Percentiles rank a stretch among this genome's conserved stretches.
These are phyloP conservation scores for Psilocybe cyanescens DNA, from an alignment of 768 basidiomycete species.

Conservation along the genomic window DNA sequence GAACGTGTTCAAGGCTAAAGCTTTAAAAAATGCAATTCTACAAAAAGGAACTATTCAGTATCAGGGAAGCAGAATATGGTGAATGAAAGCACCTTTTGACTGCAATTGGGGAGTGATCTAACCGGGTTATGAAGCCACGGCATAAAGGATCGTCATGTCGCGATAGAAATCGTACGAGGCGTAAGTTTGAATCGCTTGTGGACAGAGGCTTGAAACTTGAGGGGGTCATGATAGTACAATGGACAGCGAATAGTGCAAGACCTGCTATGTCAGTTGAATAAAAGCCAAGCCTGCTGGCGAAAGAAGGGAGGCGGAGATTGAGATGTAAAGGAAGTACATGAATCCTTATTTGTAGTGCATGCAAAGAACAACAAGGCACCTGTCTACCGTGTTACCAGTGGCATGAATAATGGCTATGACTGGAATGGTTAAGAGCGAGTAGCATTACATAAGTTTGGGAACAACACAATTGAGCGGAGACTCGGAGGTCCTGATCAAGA, in stretches of 20 bases:
- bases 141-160: conserved; percentile 24
- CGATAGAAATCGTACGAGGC: conserved; percentile 27
- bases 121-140: conserved; percentile 33
- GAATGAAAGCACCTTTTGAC: conserved; percentile 22
- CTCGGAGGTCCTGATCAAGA: too few species aligned
- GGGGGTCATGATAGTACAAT: conserved; percentile 4
- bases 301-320: neutral
- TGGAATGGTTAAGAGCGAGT: too few species aligned
- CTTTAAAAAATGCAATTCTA: conserved; percentile 30
- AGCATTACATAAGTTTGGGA: too few species aligned
- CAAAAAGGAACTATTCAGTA: neutral
- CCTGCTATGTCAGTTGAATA: neutral
- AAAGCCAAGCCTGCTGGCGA: neutral
- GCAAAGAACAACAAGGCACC: neutral
- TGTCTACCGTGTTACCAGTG: neutral
- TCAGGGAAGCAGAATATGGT: neutral
- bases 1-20: conserved; percentile 28
- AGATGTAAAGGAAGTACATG: neutral
- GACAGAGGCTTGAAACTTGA: conserved; percentile 25
- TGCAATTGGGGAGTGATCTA: conserved; percentile 29
- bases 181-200: conserved; percentile 3
- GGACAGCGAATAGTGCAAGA: neutral
- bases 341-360: neutral
- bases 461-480: too few species aligned
- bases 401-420: neutral